Base-by-base conservation (phyloP, 2,329 filamentous ascomycete genomes). In the Alternaria viburni region DNA sequence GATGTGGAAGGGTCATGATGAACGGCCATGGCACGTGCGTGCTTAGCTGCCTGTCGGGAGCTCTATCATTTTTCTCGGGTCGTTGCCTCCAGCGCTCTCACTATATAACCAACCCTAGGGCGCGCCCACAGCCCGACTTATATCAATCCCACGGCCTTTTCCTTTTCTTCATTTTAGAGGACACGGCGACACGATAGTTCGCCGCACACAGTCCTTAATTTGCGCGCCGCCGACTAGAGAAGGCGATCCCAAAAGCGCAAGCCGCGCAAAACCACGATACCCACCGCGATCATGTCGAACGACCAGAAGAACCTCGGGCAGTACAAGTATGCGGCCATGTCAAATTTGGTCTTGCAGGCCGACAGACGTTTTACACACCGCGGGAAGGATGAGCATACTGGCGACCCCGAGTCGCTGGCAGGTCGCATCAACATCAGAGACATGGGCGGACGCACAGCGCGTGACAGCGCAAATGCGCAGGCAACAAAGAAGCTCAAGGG, bases 261-360 rank as follows among this genome's bases (percentile, higher is more conserved):
- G 62, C 65, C 68, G 71, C 68, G 66, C 59, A 59, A 62, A 50
- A 46, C 50, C 57, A 65, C 62, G 61, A 67, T 59, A 62, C 55
- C 64, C 51, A 68, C 66, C 65, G 61, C 62, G 65, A 70, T 49
- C 66, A 74, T 74, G 72, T 70, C 72, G 62, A 68, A 72, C 47
- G 70, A 73, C 43, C 67, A 67, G 63, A 77, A 87, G 76, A 84
- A 96, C 91, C 92, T 97, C 77, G 94, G 93, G 82, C 94, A 97
- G 83, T 97, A 97, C 88, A 97, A 97, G 83, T 97, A 97, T 88
- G 93, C 93, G 89, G 93, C 93, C 82, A 98, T 99, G 96, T 99
- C 96, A 85, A 99, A 99, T 89, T 91, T 99, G 93, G 96, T 99
- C 80, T 93, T 99, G 89, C 96, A 99, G 92, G 94, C 93, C 85